phyloP scores from a whole-genome alignment of 768 basidiomycete species.

The Macrolepiota dolichaula region DNA sequence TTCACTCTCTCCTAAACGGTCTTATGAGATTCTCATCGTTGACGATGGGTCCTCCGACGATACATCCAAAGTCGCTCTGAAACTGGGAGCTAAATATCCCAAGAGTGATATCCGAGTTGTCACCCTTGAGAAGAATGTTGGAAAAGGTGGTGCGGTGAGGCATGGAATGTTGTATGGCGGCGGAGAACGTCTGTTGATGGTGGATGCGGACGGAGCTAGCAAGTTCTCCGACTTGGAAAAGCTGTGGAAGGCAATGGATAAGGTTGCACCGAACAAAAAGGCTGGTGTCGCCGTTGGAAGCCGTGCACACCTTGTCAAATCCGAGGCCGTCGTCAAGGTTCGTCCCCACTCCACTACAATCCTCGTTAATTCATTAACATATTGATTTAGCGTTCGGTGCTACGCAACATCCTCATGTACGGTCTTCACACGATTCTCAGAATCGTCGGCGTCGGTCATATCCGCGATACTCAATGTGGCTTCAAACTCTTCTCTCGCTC shows the following conservation, averaged over 20 bases:
- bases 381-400: slow-evolving; percentile 66
- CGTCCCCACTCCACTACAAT: slow-evolving; percentile 13
- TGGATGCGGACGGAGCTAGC: slow-evolving; percentile 93
- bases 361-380: neutral
- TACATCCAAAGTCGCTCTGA: slow-evolving; percentile 63
- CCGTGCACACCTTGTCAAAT: slow-evolving; percentile 87
- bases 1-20: slow-evolving; percentile 35
- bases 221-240: slow-evolving; percentile 78
- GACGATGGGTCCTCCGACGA: slow-evolving; percentile 87
- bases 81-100: slow-evolving; percentile 55
- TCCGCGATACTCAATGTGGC: slow-evolving; percentile 94
- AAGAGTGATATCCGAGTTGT: slow-evolving; percentile 72
- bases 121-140: slow-evolving; percentile 73
- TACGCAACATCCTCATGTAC: slow-evolving; percentile 94
- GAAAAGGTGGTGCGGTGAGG: slow-evolving; percentile 91
- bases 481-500: slow-evolving; percentile 92
- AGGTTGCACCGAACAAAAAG: slow-evolving; percentile 42
- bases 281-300: slow-evolving; percentile 80
- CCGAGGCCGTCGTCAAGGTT: slow-evolving; percentile 93
- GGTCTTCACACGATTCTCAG: slow-evolving; percentile 86
- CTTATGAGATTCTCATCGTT: slow-evolving; percentile 81
- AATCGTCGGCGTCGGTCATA: slow-evolving; percentile 85
- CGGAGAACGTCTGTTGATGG: slow-evolving; percentile 81
- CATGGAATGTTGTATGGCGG: slow-evolving; percentile 87
- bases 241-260: slow-evolving; percentile 77